phyloP scores from a whole-genome alignment of 2,329 filamentous ascomycete species.

The Colletotrichum sp. region DNA sequence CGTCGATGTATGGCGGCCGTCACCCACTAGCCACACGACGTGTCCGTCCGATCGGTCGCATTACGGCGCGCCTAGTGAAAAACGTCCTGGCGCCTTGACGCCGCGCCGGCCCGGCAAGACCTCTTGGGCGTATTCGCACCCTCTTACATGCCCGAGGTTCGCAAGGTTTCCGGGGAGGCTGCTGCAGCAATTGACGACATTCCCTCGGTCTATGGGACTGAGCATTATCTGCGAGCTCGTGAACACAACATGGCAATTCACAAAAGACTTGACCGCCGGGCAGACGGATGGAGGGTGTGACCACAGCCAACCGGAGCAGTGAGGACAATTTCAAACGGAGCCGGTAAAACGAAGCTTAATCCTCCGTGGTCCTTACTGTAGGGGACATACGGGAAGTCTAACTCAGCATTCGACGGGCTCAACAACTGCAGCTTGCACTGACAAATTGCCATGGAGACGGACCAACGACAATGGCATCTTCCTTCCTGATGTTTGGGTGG shows the following conservation, averaged over 20 bases:
- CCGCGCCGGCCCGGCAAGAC: constrained; percentile 2
- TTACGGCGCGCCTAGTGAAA: neutral
- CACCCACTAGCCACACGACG: neutral
- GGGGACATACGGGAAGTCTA: neutral
- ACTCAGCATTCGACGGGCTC: neutral
- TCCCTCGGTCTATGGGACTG: neutral
- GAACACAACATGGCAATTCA: neutral
- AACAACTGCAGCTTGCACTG: neutral
- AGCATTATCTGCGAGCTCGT: neutral
- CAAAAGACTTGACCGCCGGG: neutral
- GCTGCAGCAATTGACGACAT: neutral
- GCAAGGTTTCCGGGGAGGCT: neutral
- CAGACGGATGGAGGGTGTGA: neutral
- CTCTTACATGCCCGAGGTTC: neutral
- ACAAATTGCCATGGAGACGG: neutral
- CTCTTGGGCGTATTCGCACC: neutral
- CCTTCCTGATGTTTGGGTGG: neutral
- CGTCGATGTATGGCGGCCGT: neutral
- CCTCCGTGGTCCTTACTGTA: neutral
- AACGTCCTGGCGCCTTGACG: neutral
- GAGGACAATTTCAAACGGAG: neutral
- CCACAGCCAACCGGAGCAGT: neutral
- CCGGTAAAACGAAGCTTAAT: neutral
- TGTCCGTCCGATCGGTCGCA: neutral
- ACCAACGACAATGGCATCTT: neutral